Evolutionary conservation across 352 stramenopile genomes (phyloP), one percentile per base, ranked within the genome.

Genomic region (Pythium utonaiense): DNA sequence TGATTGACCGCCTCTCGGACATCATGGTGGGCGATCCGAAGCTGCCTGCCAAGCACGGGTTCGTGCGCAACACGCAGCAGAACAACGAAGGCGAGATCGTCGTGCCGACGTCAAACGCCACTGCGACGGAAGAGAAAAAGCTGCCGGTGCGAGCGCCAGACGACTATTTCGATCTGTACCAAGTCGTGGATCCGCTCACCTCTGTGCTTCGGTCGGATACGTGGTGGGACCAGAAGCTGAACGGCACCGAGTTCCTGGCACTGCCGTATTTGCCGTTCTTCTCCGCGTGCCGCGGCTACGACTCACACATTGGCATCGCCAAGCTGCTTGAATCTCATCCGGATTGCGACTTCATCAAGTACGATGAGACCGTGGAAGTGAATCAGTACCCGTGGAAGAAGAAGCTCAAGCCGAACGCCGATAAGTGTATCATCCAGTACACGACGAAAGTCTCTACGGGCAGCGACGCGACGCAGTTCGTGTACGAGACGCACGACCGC

Each of bases 191-290:
- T 31, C 62, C 66, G 2, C 34, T 84, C n/a, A 64, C 67, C 5
- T 64, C 38, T 7, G 69, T 88, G 3, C 44, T 74, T 28, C 72
- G 74, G 17, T 78, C 74, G 3, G 73, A 88, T 42, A 73, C 70
- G 16, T 93, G 83, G 83, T 97, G 91, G 91, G 68, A 68, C 19
- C 71, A 88, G 13, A 77, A 96, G 31, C 63, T 92, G 0, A 70
- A 74, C 14, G 82, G 69, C 0, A 59, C 69, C 3, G 66, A 77
- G 2, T 96, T 92, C 49, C 64, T 98, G n/a, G 83, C 77, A 6
- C 71, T 98, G 21, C 89, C 96, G 2, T 99, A 98, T 62, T 70
- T 99, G 41, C 96, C 96, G 0, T 99, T 96, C 68, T 97, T 99
- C 42, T 98, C 89, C n/a, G 96, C 94, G 33, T 99, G 96, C 57